A percentile compares a stretch with the other conserved stretches of the same genome.
Evolutionary conservation across 2,329 filamentous ascomycete genomes (phyloP).

Genomic region (Dothideomycetidae sp.): DNA sequence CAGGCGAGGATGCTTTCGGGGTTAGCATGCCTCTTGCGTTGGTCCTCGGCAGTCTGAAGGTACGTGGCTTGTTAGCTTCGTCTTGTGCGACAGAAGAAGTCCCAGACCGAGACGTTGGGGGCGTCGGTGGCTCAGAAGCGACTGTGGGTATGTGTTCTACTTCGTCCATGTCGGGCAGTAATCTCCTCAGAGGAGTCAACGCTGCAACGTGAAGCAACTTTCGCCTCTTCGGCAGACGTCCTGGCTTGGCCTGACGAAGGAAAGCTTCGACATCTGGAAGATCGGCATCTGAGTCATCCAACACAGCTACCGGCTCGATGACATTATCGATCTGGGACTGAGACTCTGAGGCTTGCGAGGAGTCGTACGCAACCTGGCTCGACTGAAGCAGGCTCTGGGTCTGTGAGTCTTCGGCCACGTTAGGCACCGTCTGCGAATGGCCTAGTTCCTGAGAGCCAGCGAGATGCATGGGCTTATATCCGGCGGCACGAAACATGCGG

Average conservation of each 20-base stretch:
- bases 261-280: conserved; percentile 1
- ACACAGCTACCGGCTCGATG: neutral
- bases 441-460: conserved; percentile 12
- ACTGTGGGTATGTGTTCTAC: neutral
- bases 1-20: neutral
- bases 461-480: conserved; percentile 29
- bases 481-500: conserved; percentile 28
- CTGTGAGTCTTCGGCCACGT: neutral
- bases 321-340: neutral
- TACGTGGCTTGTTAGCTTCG: neutral
- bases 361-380: conserved; percentile 5
- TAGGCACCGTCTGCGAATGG: conserved; percentile 3
- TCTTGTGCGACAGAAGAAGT: neutral
- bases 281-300: neutral
- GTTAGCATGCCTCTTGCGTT: neutral
- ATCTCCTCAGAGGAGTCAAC: no score
- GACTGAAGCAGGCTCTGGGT: neutral
- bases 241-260: neutral
- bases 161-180: no score
- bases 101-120: conserved; percentile 5
- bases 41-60: conserved; percentile 1
- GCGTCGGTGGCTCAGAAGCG: conserved; percentile 2
- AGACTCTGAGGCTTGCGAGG: neutral
- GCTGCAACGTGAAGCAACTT: conserved; percentile 2
- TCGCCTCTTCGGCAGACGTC: conserved; percentile 4